Conservation (phyloP, 805 yeast genomes). For the Ogataea chonburiensis region DNA sequence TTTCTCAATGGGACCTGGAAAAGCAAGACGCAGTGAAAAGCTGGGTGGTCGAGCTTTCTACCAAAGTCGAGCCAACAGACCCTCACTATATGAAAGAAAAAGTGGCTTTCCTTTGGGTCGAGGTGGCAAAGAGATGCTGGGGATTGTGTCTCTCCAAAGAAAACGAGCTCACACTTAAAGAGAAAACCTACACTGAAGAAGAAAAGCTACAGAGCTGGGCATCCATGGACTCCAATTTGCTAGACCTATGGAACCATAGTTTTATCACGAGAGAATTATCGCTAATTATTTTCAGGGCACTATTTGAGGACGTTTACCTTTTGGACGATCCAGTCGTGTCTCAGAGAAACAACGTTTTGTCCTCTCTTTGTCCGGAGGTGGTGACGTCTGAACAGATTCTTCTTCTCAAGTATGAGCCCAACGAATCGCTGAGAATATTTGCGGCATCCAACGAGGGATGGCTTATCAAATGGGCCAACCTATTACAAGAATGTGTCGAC, state of each 20-base stretch:
- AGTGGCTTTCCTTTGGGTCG: constrained; percentile 86
- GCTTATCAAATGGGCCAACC: constrained; percentile 73
- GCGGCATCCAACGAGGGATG: constrained; percentile 80
- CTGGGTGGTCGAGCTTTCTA: constrained; percentile 82
- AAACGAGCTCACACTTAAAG: constrained; percentile 23
- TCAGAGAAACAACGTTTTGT: constrained; percentile 70
- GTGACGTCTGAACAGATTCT: constrained; percentile 70
- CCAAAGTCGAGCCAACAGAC: constrained; percentile 57
- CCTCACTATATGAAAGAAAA: constrained; percentile 92
- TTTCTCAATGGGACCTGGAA: constrained; percentile 51
- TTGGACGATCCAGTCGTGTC: constrained; percentile 90
- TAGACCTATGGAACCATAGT: constrained; percentile 69
- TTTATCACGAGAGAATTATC: constrained; percentile 71
- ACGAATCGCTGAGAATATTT: constrained; percentile 59
- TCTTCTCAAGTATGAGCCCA: constrained; percentile 60
- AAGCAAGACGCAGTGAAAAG: constrained; percentile 67
- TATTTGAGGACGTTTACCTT: constrained; percentile 90
- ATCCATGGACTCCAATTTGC: constrained; percentile 77
- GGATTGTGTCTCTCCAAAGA: constrained; percentile 57
- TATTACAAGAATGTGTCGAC: constrained; percentile 46
- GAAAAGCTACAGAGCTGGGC: constrained; percentile 72
- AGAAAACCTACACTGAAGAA: constrained; percentile 37
- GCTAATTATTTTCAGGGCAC: constrained; percentile 73
- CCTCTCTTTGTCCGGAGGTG: constrained; percentile 80
- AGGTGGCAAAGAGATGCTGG: constrained; percentile 89